A percentile compares a stretch with the other conserved stretches of the same genome.
Evolutionary conservation across 352 stramenopile species (phyloP).

Genomic region (Pythium rishiriense): DNA sequence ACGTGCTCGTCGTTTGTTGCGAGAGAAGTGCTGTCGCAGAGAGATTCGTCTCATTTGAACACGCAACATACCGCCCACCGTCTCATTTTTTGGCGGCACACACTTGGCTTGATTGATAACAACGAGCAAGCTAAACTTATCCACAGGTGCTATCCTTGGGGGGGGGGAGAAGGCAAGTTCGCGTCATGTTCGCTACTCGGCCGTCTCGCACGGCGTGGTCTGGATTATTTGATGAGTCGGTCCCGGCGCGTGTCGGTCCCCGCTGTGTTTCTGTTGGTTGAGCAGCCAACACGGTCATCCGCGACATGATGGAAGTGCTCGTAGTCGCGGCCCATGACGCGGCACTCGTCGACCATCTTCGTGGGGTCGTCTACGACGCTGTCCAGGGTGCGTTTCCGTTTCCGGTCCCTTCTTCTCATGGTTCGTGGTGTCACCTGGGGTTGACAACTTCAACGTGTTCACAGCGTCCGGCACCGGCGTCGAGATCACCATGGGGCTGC

Average conservation of each 20-base stretch:
- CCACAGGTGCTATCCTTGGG: conserved; percentile 1
- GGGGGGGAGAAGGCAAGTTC: neutral
- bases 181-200: conserved; percentile 1
- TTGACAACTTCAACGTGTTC: neutral
- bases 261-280: no score
- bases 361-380: conserved; percentile 2
- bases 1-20: no score
- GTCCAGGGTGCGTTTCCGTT: conserved; percentile 11
- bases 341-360: conserved; percentile 9
- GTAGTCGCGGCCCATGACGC: conserved; percentile 16
- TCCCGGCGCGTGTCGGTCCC: no score
- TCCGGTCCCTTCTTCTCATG: no score
- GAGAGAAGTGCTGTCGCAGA: no score
- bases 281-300: neutral
- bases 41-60: no score
- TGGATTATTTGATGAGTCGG: no score
- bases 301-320: conserved; percentile 10
- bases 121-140: conserved; percentile 7
- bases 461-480: neutral
- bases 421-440: no score
- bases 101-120: neutral
- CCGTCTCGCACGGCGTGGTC: no score
- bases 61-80: neutral
- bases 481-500: neutral
- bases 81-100: neutral